These are phyloP conservation scores for Solanum acaule DNA, from an alignment of 257 asterid genomes.

Conservation along the genomic window DNA sequence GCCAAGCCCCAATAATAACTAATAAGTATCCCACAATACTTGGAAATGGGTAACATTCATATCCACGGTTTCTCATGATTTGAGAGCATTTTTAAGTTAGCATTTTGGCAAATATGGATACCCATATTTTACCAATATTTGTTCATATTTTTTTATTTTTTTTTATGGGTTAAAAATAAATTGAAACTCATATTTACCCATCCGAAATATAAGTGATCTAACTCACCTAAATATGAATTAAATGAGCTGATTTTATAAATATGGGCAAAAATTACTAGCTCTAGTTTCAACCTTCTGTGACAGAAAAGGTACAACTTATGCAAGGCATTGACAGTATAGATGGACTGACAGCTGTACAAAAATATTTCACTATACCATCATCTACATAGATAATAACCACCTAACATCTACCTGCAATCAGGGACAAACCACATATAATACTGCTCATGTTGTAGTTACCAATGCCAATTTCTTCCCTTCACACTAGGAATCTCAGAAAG, in stretches of 20 bases:
- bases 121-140: not conserved
- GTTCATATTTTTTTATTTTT: not conserved
- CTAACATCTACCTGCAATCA: not conserved
- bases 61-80: not conserved
- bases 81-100: not conserved
- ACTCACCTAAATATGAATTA: not conserved
- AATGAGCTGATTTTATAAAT: not conserved
- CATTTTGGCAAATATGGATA: not conserved
- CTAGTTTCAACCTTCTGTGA: not conserved
- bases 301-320: not conserved
- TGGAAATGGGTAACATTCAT: not conserved
- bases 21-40: not conserved
- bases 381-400: not conserved
- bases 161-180: not conserved
- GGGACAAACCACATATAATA: not conserved
- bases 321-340: not conserved
- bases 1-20: not conserved
- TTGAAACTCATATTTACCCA: not conserved
- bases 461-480: not conserved
- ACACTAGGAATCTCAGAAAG: not conserved
- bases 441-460: not conserved
- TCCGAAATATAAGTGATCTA: not conserved
- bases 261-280: not conserved
- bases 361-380: not conserved
- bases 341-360: not conserved